Evolutionary conservation across 73 alveolate genomes (phyloP).

Genomic region (Blepharisma japonicum): DNA sequence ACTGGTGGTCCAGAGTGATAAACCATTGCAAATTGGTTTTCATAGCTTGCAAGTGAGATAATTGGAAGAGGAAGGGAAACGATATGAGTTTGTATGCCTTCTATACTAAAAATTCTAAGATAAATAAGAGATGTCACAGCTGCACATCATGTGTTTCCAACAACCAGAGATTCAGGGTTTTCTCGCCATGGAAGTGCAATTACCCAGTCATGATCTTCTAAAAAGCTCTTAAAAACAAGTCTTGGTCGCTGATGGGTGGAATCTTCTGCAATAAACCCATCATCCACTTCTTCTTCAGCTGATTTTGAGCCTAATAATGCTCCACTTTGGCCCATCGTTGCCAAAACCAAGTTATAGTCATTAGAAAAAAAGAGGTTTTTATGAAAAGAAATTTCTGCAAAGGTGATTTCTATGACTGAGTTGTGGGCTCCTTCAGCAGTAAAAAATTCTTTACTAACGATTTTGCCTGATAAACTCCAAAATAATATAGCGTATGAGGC

Average conservation of each 20-base stretch:
- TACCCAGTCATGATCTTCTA: slow-evolving; percentile 36
- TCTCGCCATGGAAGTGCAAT: slow-evolving; percentile 41
- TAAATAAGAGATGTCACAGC: slow-evolving; percentile 46
- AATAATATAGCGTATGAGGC: neutral
- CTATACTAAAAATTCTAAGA: slow-evolving; percentile 45
- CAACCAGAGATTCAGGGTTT: slow-evolving; percentile 40
- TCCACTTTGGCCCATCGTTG: slow-evolving; percentile 42
- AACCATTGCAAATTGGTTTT: slow-evolving; percentile 42
- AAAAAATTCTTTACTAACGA: neutral
- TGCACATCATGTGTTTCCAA: slow-evolving; percentile 48
- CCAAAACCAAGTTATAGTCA: slow-evolving; percentile 39
- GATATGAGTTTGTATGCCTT: slow-evolving; percentile 47
- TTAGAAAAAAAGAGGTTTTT: slow-evolving; percentile 41
- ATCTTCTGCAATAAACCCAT: slow-evolving; percentile 46
- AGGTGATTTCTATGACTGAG: slow-evolving; percentile 49
- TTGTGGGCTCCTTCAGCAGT: neutral
- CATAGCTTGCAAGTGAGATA: slow-evolving; percentile 50
- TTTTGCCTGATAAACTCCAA: neutral
- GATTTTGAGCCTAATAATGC: slow-evolving; percentile 46
- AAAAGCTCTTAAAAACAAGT: neutral
- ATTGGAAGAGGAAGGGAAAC: slow-evolving; percentile 38
- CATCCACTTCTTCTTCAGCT: slow-evolving; percentile 36
- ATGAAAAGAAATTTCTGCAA: slow-evolving; percentile 44
- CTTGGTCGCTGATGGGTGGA: neutral
- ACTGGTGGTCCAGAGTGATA: slow-evolving; percentile 59